Conservation (phyloP, 2,329 filamentous ascomycete species). For the Paraconiothyrium sp. region DNA sequence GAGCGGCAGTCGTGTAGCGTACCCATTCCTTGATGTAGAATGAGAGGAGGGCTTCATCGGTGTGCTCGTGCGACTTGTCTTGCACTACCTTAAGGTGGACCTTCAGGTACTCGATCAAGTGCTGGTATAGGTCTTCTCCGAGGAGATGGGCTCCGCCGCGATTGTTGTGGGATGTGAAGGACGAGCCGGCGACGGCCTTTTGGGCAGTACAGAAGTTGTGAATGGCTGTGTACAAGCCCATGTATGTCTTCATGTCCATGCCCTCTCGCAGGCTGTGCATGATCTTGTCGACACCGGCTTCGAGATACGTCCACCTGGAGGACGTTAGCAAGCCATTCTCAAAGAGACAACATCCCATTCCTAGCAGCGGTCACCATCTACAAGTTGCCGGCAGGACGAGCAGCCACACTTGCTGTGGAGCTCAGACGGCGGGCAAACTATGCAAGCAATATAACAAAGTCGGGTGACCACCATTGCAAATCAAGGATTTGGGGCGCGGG, state of each 20-base stretch:
- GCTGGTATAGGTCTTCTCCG: constrained; percentile 94
- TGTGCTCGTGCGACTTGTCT: constrained; percentile 77
- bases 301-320: constrained; percentile 87
- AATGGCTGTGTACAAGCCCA: constrained; percentile 96
- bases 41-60: constrained; percentile 86
- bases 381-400: background rate
- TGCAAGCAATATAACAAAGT: background rate
- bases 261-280: constrained; percentile 93
- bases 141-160: constrained; percentile 91
- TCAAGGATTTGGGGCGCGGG: background rate
- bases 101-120: constrained; percentile 86
- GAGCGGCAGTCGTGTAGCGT: constrained; percentile 92
- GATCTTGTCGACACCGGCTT: constrained; percentile 87
- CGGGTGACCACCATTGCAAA: background rate
- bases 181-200: constrained; percentile 77
- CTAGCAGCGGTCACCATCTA: background rate
- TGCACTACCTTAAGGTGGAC: constrained; percentile 77
- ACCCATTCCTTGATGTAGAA: constrained; percentile 99
- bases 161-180: constrained; percentile 63
- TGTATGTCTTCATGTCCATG: constrained; percentile 96
- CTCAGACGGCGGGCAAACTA: background rate
- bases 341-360: background rate
- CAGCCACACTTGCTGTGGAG: background rate
- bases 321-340: constrained; percentile 24
- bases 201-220: constrained; percentile 99